Evolutionary conservation across 441 rosid species (phyloP).

Genomic region (Dalechampia spathulata): DNA sequence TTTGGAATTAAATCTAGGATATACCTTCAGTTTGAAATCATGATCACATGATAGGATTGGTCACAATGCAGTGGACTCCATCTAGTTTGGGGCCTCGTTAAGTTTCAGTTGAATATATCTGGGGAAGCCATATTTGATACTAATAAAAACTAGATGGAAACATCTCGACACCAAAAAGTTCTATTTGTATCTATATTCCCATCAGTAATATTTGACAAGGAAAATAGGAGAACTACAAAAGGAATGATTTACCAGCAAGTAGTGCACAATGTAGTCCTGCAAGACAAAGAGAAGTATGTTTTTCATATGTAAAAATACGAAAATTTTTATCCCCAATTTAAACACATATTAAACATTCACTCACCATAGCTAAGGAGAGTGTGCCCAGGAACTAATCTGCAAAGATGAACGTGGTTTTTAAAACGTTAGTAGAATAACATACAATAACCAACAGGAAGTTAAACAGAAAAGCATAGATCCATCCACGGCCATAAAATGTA

Average conservation of each 20-base stretch:
- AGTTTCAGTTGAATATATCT: background rate
- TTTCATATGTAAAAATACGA: conserved; percentile 11
- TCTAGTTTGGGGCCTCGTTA: background rate
- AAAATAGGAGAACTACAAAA: background rate
- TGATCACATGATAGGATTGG: background rate
- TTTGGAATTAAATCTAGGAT: background rate
- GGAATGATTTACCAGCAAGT: conserved; percentile 56
- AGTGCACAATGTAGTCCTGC: conserved; percentile 90
- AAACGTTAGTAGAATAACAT: background rate
- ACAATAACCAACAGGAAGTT: background rate
- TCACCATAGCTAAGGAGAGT: conserved; percentile 86
- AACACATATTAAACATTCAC: conserved; percentile 8
- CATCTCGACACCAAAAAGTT: background rate
- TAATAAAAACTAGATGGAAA: background rate
- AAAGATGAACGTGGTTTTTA: background rate
- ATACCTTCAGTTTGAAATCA: background rate
- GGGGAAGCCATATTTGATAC: background rate
- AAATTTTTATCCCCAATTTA: background rate
- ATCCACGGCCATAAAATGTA: background rate
- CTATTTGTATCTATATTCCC: background rate
- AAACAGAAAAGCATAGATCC: background rate
- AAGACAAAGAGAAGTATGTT: conserved; percentile 15
- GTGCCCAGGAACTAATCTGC: conserved; percentile 86
- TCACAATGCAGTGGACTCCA: background rate
- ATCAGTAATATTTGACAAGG: background rate